phyloP scores from a whole-genome alignment of 2,329 filamentous ascomycete genomes.

The Hymenoscyphus fructigenus region DNA sequence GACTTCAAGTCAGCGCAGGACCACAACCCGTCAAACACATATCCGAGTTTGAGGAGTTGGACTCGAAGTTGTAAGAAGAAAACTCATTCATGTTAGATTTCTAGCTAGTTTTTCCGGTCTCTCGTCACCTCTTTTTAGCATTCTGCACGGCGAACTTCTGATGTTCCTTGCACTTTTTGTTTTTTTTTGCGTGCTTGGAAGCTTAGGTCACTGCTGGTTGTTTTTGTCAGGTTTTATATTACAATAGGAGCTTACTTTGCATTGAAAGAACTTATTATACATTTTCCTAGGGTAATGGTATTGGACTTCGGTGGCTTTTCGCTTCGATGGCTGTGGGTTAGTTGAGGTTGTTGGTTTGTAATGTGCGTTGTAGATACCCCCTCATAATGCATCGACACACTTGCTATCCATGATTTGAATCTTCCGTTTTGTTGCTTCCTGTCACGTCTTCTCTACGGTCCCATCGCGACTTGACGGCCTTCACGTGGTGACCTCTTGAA shows the following conservation, averaged over 20 bases:
- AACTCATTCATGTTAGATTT: neutral
- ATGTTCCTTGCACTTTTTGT: neutral
- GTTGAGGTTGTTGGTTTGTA: neutral
- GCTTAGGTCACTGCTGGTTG: neutral
- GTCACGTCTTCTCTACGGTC: neutral
- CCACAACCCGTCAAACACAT: slow-evolving; percentile 72
- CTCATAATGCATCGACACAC: neutral
- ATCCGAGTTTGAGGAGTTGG: slow-evolving; percentile 81
- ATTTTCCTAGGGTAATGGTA: neutral
- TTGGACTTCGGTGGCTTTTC: neutral
- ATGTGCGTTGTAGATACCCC: neutral
- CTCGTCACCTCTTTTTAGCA: neutral
- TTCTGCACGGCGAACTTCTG: neutral
- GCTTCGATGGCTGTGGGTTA: neutral
- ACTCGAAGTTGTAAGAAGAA: slow-evolving; percentile 67
- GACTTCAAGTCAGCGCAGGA: slow-evolving; percentile 69
- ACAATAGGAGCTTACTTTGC: neutral
- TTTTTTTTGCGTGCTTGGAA: neutral
- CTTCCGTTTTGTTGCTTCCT: neutral
- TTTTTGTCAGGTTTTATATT: too few relatives aligned
- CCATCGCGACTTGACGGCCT: neutral
- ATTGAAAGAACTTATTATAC: neutral
- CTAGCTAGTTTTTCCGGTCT: neutral
- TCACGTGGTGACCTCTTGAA: neutral
- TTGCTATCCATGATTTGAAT: neutral